Evolutionary conservation across 768 basidiomycete genomes (phyloP), one percentile per base, ranked within the genome.

Genomic region (Panaeolus cyanescens): DNA sequence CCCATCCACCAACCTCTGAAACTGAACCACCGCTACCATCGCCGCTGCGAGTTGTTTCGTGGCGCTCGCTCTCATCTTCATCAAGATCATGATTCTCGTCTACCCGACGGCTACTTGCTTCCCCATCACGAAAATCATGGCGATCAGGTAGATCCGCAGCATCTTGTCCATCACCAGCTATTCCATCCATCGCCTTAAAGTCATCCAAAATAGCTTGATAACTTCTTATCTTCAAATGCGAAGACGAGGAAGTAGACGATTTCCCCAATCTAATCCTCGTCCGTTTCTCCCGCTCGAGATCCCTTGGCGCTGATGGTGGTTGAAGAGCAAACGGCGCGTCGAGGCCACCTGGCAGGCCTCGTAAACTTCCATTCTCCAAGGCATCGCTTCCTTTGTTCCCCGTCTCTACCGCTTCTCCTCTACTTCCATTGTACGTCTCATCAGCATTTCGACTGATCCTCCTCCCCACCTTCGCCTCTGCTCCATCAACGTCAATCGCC

Each of bases 141-240:
- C 10, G 25, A 25, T 42, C 9, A 9, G 25, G 19, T 25, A 54
- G 55, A 30, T 60, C 63, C 25, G 45, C 64, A n/a, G 64, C 68
- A 12, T 65, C 64, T 5, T 56, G 64, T 30, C 64, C 65, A n/a
- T 67, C 59, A 32, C 8, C n/a, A 32, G 60, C 22, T 4, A 15
- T 42, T 8, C 30, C 45, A 22, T 73, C 74, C 55, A 75, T 76
- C 40, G 75, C 67, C 62, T 78, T 76, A 64, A 91, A 89, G 62
- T 88, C 88, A 45, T 87, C 86, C 56, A 89, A 71, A 56, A 90
- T 83, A 64, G 89, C 85, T 63, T 86, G 79, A 68, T 86, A 90
- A 64, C 89, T 91, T 68, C 83, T 75, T 15, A 88, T 83, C 7
- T 87, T 81, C 19, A 77, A 71, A 40, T 74, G 76, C n/a, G 76